Base-by-base conservation (phyloP, 345 rosid species). In the Sisymbrium altissimum region DNA sequence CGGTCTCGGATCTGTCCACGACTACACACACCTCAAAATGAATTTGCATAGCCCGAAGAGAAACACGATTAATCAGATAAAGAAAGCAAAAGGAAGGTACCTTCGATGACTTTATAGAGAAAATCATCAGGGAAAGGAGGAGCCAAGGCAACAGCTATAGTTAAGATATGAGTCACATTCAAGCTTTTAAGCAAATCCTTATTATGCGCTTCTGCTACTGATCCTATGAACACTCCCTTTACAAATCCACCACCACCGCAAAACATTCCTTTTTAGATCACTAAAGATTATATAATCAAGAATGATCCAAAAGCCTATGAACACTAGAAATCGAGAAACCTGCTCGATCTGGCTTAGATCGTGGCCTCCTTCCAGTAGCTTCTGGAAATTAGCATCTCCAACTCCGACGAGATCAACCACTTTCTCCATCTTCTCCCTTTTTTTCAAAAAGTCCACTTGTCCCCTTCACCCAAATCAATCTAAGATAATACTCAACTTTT, bases 91-190 rank as follows among this genome's bases (percentile, higher is more conserved):
- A 32, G n/a, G n/a, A n/a, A 23, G 2, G 19, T 72, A 92, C 97
- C 95, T 81, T 71, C 81, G 79, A 93, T 72, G 71, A 81, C 71
- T 80, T 87, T 88, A 62, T 90, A 89, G 2, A 73, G 85, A 75
- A 93, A 90, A 63, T 90, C 93, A 74, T 69, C 65, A 4, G 88
- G 89, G 74, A 81, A 57, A 43, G 83, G 76, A 68, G 90, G 92
- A n/a, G 76, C 10, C 32, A 87, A 27, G 2, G 92, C 79, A 59
- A 81, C 75, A 67, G 96, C 93, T 44, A 93, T 81, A 3, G 93
- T 89, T 77, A 90, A 78, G 18, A 93, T 63, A 76, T 87, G 97
- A 15, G 89, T 88, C 35, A 93, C 63, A 46, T 90, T 91, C 18
- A 66, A 81, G 68, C 79, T 80, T 81, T 84, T 88, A 33, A 92